A percentile compares a stretch with the other conserved stretches of the same genome.
phyloP scores from a whole-genome alignment of 2,329 filamentous ascomycete genomes.

The Davidsoniella neocaledoniae region DNA sequence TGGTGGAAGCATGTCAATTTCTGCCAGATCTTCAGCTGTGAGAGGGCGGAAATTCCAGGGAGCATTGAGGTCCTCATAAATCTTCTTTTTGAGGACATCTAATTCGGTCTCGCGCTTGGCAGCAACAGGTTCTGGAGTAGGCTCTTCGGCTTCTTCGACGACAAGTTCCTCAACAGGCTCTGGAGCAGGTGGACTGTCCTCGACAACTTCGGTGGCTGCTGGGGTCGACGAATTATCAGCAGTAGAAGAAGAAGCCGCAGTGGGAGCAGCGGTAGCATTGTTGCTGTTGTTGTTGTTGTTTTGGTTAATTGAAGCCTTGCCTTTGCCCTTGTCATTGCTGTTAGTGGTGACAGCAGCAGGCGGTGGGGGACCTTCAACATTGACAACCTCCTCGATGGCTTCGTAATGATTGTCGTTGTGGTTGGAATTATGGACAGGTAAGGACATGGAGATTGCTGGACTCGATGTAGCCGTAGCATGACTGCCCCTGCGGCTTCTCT shows the following conservation, averaged over 20 bases:
- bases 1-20: slow-evolving; percentile 35
- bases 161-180: neutral
- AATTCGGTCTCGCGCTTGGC: neutral
- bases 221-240: slow-evolving; percentile 3
- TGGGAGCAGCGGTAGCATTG: neutral
- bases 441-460: slow-evolving; percentile 49
- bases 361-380: slow-evolving; percentile 19
- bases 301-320: neutral
- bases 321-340: slow-evolving; percentile 7
- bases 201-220: slow-evolving; percentile 2
- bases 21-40: slow-evolving; percentile 13
- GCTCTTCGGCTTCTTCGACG: neutral
- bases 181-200: neutral
- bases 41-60: slow-evolving; percentile 13
- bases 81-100: slow-evolving; percentile 6
- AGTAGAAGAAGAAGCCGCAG: slow-evolving; percentile 4
- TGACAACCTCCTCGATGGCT: slow-evolving; percentile 27
- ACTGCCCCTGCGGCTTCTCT: slow-evolving; percentile 52
- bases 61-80: slow-evolving; percentile 13
- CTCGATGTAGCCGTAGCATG: slow-evolving; percentile 71
- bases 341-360: slow-evolving; percentile 15
- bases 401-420: slow-evolving; percentile 19
- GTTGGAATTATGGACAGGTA: slow-evolving; percentile 27
- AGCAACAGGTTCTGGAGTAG: neutral
- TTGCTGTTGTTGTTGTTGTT: neutral